Evolutionary conservation across 305 asterid genomes (phyloP), one percentile per base, ranked within the genome.

Genomic region (Fraxinus floribunda): DNA sequence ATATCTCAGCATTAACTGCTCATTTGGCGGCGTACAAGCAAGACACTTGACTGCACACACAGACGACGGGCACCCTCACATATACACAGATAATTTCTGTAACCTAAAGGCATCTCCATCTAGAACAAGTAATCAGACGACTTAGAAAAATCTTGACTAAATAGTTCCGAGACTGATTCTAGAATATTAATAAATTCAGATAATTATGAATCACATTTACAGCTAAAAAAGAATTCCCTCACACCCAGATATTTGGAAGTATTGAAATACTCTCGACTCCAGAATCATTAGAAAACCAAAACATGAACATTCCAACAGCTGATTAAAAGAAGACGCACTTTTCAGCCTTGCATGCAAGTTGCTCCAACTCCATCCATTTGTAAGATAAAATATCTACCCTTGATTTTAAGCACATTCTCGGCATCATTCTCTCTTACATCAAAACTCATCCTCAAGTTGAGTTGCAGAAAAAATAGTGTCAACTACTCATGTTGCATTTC

Each of bases 381-480:
- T 29, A 1, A 68, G 75, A 68, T 29, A 68, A 68, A 34, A 68
- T 29, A 68, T 68, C 35, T 68, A 8, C 36, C 73, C n/a, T 26
- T 29, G 75, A 29, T 26, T 68, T 68, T 26, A 29, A 68, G 39
- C 75, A 64, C 38, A 26, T 68, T 68, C 36, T 68, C 18, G 3
- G 74, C 75, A 68, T 68, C 38, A 62, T 22, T 64, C 73, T 68
- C 75, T 5, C 75, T 68, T 68, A 0, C 76, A 70, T 30, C 9
- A 70, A 30, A 29, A 32, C 76, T 30, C 76, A 70, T 70, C 76
- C 76, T 70, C 76, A 13, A 70, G 75, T 70, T 32, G 10, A 70
- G 41, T 70, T 15, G 76, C 41, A 30, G 24, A 0, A 32, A 15
- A 16, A 29, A 15, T 13, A 70, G 41, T 15, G 76, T 29, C 39